These are phyloP conservation scores for Cercospora canescens DNA, from an alignment of 2,329 filamentous ascomycete genomes.

Conservation along the genomic window DNA sequence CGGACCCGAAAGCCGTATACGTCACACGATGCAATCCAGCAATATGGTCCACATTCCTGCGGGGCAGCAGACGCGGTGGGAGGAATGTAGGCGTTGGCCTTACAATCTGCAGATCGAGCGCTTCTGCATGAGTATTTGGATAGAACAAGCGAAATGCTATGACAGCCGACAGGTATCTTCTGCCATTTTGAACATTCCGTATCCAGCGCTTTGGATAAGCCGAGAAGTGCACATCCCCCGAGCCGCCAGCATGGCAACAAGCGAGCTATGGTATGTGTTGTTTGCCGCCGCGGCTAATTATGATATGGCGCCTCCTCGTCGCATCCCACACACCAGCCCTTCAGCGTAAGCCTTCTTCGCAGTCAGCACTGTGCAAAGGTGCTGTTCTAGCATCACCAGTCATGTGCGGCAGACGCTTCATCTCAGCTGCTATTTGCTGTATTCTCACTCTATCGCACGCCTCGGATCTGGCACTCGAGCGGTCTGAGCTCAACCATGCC, in stretches of 20 bases:
- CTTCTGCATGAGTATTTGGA: neutral
- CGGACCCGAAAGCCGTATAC: too few relatives aligned
- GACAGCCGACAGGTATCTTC: too few relatives aligned
- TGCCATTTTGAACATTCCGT: neutral
- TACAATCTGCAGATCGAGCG: neutral
- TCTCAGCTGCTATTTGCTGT: neutral
- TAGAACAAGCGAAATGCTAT: neutral
- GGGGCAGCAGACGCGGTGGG: neutral
- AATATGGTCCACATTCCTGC: neutral
- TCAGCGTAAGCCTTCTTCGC: neutral
- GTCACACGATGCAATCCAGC: too few relatives aligned
- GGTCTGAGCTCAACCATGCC: neutral
- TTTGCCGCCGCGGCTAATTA: neutral
- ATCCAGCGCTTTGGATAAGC: neutral
- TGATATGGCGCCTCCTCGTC: neutral
- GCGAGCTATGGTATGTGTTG: constrained; percentile 1
- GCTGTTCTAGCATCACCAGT: neutral
- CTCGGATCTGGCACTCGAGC: neutral
- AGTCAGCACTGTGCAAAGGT: neutral
- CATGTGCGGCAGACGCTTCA: neutral
- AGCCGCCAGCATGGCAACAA: neutral
- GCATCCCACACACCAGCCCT: neutral
- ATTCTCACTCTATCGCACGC: neutral
- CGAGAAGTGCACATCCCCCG: neutral
- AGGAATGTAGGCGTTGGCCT: neutral